These are phyloP conservation scores for Chalciporus sphaerocephalus DNA, from an alignment of 768 basidiomycete genomes.

Conservation along the genomic window DNA sequence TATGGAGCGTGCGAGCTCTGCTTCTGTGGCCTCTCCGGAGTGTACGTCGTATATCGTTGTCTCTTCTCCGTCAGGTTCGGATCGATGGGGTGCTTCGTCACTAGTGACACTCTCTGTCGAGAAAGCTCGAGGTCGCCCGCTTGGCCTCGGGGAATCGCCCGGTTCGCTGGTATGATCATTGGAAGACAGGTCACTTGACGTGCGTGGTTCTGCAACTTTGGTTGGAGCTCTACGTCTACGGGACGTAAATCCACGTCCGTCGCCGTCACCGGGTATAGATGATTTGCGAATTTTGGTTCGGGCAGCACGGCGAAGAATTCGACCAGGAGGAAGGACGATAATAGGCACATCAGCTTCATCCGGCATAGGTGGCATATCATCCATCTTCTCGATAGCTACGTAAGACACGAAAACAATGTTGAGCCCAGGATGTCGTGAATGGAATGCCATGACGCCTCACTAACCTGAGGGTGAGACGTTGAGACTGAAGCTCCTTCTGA, in stretches of 20 bases:
- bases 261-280: constrained; percentile 67
- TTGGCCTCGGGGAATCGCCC: constrained; percentile 45
- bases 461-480: constrained; percentile 82
- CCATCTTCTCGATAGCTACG: constrained; percentile 65
- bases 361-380: constrained; percentile 59
- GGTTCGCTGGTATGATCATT: constrained; percentile 53
- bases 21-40: constrained; percentile 52
- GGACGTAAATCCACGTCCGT: constrained; percentile 73
- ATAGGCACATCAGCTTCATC: constrained; percentile 91
- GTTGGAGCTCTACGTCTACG: constrained; percentile 28
- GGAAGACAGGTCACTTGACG: constrained; percentile 68
- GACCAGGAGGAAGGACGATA: constrained; percentile 77
- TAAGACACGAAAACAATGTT: constrained; percentile 11
- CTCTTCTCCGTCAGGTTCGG: constrained; percentile 80
- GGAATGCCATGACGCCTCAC: constrained; percentile 29
- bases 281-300: constrained; percentile 95
- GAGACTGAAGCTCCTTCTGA: constrained; percentile 83
- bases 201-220: constrained; percentile 41
- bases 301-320: constrained; percentile 85
- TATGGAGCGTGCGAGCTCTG: constrained; percentile 22
- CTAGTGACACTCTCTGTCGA: constrained; percentile 36
- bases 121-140: constrained; percentile 33
- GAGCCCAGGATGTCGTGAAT: constrained; percentile 16
- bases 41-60: constrained; percentile 84
- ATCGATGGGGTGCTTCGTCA: constrained; percentile 39